These are phyloP conservation scores for Acidomyces sp. DNA, from an alignment of 495 filamentous ascomycete species.

Conservation along the genomic window DNA sequence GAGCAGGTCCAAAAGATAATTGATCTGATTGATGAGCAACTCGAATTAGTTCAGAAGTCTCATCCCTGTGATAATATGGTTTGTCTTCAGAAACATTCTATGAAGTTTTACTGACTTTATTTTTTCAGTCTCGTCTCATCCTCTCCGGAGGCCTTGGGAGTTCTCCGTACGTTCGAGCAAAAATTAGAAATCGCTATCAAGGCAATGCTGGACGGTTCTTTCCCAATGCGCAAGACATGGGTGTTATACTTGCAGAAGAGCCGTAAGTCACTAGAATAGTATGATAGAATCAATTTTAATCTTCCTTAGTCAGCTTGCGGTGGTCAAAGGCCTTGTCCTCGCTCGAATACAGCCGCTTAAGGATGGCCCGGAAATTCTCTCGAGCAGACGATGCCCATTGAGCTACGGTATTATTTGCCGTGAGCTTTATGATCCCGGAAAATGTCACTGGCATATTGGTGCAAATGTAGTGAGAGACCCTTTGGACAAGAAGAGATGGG, in stretches of 20 bases:
- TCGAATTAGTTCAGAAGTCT: background rate
- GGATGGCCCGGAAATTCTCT: slow-evolving; percentile 3
- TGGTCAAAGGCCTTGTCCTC: slow-evolving; percentile 3
- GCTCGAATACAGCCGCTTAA: background rate
- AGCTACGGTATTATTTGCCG: slow-evolving; percentile 11
- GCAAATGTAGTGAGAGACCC: background rate
- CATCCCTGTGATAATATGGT: background rate
- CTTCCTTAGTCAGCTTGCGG: slow-evolving; percentile 5
- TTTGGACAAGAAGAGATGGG: slow-evolving; percentile 1
- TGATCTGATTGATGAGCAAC: slow-evolving; percentile 3
- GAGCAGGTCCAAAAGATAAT: slow-evolving; percentile 4
- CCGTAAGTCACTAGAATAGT: slow-evolving; percentile 1
- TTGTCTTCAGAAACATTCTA: background rate
- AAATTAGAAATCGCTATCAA: background rate
- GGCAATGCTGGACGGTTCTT: background rate
- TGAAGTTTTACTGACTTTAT: background rate
- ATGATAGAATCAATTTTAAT: background rate
- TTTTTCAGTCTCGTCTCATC: background rate
- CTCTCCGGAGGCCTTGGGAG: background rate
- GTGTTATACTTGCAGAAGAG: background rate
- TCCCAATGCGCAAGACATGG: background rate
- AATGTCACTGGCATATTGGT: slow-evolving; percentile 2
- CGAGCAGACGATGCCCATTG: background rate
- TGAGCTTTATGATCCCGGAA: slow-evolving; percentile 4
- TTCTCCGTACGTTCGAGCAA: background rate